Base-by-base conservation (phyloP, 139 green algal species). In the Chlorella sorokiniana region DNA sequence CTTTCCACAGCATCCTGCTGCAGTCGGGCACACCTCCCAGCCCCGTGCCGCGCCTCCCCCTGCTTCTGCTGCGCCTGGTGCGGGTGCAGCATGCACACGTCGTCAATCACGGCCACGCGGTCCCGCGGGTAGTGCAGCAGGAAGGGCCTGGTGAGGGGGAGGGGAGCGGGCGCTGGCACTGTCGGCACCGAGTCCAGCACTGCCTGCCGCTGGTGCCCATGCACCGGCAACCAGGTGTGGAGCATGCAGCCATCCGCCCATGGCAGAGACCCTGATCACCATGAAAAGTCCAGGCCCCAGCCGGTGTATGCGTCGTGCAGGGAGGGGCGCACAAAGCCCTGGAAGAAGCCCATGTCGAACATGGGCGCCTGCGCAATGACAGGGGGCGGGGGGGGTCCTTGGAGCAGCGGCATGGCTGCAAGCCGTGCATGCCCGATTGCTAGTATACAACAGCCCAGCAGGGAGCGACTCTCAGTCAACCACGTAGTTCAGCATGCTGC, bases 281-380 rank as follows among this genome's bases (percentile, higher is more conserved):
- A 88, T 23, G 88, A 62, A 78, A 88, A 88, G 79, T 88, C 84
- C 48, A 88, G 63, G 5, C 85, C 85, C 84, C 84, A 89, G 41
- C 85, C 85, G n/a, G 54, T 78, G 67, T 77, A 79, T 5, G 76
- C 83, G 71, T 84, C 71, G 54, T 67, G 40, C 52, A 87, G 76
- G 16, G 83, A 61, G 31, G 69, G 83, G n/a, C n/a, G 23, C 29
- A 83, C 70, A 37, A 86, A 41, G 56, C 54, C 27, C 38, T 79
- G 67, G 76, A 89, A 89, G 59, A 85, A 83, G 35, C 79, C 69
- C 70, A 83, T 85, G 31, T 80, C 69, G 38, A 88, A 88, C 35
- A 82, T 75, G 27, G 85, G 77, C 4, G 85, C 85, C 56, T 69
- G 74, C 14, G 8, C 14, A 31, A 11, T 31, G 70, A 2, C 51